phyloP scores from a whole-genome alignment of 495 filamentous ascomycete species.

The Penicillium soppii region DNA sequence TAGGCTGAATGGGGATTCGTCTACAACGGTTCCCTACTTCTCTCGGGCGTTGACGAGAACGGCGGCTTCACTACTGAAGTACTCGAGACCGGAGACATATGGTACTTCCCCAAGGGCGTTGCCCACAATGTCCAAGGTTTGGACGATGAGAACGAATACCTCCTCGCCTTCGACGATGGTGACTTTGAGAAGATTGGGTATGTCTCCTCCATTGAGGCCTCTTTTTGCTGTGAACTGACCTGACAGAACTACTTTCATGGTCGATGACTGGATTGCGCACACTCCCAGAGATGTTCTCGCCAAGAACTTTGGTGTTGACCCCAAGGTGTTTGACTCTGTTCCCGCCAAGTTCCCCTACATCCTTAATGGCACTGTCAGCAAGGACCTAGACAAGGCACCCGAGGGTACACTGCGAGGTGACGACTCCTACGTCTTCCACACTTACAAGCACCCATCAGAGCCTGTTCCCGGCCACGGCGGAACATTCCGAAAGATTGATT shows the following conservation, averaged over 20 bases:
- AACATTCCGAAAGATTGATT: constrained; percentile 59
- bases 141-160: constrained; percentile 63
- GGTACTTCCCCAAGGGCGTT: constrained; percentile 67
- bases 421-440: constrained; percentile 57
- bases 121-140: constrained; percentile 60
- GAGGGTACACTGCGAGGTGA: constrained; percentile 50
- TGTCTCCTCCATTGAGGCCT: not conserved
- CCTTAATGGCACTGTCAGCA: constrained; percentile 51
- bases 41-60: constrained; percentile 61
- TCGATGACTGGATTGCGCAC: constrained; percentile 64
- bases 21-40: constrained; percentile 53
- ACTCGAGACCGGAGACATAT: constrained; percentile 60
- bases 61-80: constrained; percentile 54
- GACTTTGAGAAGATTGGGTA: constrained; percentile 44
- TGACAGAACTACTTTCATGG: constrained; percentile 58
- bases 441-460: constrained; percentile 48
- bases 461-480: constrained; percentile 60
- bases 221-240: not conserved
- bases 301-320: constrained; percentile 62
- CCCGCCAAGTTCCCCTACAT: constrained; percentile 62
- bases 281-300: constrained; percentile 60
- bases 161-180: constrained; percentile 66
- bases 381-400: constrained; percentile 45
- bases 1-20: constrained; percentile 68
- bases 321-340: constrained; percentile 55